A percentile compares a stretch with the other conserved stretches of the same genome.
These are phyloP conservation scores for Pythium vanterpoolii DNA, from an alignment of 352 stramenopile genomes.

Conservation along the genomic window DNA sequence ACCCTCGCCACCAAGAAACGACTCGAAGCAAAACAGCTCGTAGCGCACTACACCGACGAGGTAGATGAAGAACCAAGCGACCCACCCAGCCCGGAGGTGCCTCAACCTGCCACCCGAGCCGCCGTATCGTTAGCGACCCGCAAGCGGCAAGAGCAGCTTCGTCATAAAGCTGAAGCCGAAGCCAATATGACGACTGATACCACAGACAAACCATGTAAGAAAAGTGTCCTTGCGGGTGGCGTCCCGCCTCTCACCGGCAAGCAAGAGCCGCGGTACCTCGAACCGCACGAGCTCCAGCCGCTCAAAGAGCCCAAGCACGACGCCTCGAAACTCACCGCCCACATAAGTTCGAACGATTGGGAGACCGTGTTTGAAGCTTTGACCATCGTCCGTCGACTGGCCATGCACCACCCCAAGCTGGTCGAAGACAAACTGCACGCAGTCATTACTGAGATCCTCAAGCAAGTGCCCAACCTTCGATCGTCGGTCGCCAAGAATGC, in stretches of 20 bases:
- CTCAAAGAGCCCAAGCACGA: constrained; percentile 59
- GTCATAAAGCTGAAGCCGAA: not conserved
- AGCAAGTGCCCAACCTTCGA: constrained; percentile 63
- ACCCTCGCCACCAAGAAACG: constrained; percentile 54
- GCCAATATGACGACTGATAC: not conserved
- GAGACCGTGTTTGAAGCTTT: constrained; percentile 62
- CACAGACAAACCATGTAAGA: constrained; percentile 3
- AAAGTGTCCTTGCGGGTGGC: not conserved
- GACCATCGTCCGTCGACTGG: constrained; percentile 52
- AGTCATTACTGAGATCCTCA: constrained; percentile 46
- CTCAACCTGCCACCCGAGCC: not conserved
- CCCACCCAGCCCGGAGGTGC: constrained; percentile 1
- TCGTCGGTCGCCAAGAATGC: constrained; percentile 77
- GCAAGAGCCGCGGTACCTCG: constrained; percentile 65
- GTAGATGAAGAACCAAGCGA: not conserved
- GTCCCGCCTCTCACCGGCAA: constrained; percentile 20
- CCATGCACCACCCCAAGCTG: constrained; percentile 42
- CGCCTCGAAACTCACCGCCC: constrained; percentile 29
- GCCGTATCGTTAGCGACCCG: constrained; percentile 7
- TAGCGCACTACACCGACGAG: constrained; percentile 14
- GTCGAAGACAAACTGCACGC: constrained; percentile 46
- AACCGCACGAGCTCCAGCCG: constrained; percentile 55
- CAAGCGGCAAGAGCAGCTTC: constrained; percentile 4
- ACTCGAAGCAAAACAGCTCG: constrained; percentile 59
- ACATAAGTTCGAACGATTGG: constrained; percentile 51